phyloP scores from a whole-genome alignment of 768 basidiomycete species.

The Dendrothele bispora region DNA sequence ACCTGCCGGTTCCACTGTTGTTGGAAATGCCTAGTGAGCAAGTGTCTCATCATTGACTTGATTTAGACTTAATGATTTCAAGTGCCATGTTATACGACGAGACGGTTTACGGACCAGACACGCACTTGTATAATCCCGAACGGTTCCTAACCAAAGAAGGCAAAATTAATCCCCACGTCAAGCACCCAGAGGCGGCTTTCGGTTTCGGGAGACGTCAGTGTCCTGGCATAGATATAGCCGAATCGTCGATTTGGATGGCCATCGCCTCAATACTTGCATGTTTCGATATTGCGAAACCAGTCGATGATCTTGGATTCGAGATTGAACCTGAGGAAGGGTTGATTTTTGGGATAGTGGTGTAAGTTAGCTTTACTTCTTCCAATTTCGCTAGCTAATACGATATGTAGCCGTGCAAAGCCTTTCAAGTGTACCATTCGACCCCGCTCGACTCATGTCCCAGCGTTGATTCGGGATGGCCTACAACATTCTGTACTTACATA shows the following conservation, averaged over 20 bases:
- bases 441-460: no score
- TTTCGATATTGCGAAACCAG: neutral
- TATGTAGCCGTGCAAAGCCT: no score
- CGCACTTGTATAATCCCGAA: constrained; percentile 26
- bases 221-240: neutral
- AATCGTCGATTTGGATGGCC: neutral
- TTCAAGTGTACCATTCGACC: no score
- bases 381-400: no score
- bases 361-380: no score
- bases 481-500: no score
- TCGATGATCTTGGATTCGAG: neutral
- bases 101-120: constrained; percentile 9
- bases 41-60: neutral
- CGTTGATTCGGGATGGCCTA: no score
- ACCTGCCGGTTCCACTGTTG: neutral
- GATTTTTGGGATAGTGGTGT: neutral
- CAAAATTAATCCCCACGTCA: neutral
- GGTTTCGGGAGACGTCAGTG: constrained; percentile 2
- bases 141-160: constrained; percentile 18
- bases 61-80: neutral
- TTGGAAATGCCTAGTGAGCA: neutral
- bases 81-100: constrained; percentile 15
- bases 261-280: neutral
- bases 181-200: neutral
- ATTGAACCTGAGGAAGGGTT: neutral